Conservation (phyloP, 2,329 filamentous ascomycete genomes). For the Moelleriella libera region DNA sequence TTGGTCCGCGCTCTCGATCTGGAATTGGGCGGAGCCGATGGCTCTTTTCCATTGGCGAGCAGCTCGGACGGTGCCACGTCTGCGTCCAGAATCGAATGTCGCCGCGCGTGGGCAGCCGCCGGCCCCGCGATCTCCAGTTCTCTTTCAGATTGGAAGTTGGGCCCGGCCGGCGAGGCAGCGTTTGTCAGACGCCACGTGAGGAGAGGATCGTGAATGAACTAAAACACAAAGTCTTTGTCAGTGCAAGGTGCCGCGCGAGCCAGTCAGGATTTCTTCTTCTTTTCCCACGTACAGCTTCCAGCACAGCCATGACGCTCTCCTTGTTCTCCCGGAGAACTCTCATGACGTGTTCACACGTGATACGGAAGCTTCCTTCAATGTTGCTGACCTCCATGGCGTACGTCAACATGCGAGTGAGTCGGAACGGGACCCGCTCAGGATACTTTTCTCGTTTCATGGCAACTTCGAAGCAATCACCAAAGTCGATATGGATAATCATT, state of each 20-base stretch:
- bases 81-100: conserved; percentile 55
- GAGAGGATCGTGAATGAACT: conserved; percentile 99
- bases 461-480: conserved; percentile 98
- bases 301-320: conserved; percentile 93
- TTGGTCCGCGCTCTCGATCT: conserved; percentile 46
- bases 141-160: conserved; percentile 50
- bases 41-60: conserved; percentile 26
- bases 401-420: conserved; percentile 94
- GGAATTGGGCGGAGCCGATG: conserved; percentile 30
- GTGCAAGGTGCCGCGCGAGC: neutral
- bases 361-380: conserved; percentile 95
- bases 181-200: conserved; percentile 85
- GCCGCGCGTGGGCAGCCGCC: conserved; percentile 37
- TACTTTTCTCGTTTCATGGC: conserved; percentile 99
- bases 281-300: conserved; percentile 72
- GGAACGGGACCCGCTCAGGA: conserved; percentile 93
- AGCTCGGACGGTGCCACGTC: conserved; percentile 46
- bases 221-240: conserved; percentile 1
- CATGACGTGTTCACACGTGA: conserved; percentile 98
- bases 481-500: conserved; percentile 97
- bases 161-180: conserved; percentile 46
- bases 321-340: conserved; percentile 92
- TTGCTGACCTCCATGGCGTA: conserved; percentile 99
- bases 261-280: neutral
- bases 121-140: conserved; percentile 37